Percentiles rank a stretch among this genome's conserved stretches.
phyloP scores from a whole-genome alignment of 2,329 filamentous ascomycete genomes.

The Lizonia empirigonia region DNA sequence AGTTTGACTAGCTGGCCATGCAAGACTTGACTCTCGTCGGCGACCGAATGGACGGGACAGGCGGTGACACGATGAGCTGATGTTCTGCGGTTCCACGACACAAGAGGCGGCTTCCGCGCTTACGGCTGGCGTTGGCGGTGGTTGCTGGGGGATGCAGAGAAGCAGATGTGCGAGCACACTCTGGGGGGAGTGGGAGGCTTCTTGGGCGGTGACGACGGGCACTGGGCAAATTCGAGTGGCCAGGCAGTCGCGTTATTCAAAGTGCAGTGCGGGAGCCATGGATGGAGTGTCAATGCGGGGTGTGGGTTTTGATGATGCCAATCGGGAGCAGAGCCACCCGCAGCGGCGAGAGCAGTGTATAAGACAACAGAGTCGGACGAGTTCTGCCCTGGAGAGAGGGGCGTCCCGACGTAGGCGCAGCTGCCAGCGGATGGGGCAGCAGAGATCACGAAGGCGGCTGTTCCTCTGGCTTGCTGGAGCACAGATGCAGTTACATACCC shows the following conservation, averaged over 20 bases:
- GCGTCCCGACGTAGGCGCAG: constrained; percentile 37
- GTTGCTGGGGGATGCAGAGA: not conserved
- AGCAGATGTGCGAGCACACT: not conserved
- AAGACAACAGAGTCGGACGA: constrained; percentile 29
- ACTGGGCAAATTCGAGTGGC: not conserved
- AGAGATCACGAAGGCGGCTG: constrained; percentile 37
- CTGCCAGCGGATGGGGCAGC: constrained; percentile 35
- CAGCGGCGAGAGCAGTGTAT: constrained; percentile 42
- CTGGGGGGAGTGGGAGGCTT: constrained; percentile 6
- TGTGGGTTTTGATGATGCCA: constrained; percentile 25
- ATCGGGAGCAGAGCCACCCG: constrained; percentile 31
- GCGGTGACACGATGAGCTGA: constrained; percentile 18
- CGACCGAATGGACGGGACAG: constrained; percentile 13
- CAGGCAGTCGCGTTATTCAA: constrained; percentile 1
- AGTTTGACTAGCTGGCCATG: not conserved
- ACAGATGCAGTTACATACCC: constrained; percentile 23
- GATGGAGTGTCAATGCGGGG: constrained; percentile 17
- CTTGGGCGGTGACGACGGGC: constrained; percentile 3
- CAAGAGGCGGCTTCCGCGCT: constrained; percentile 29
- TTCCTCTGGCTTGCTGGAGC: constrained; percentile 32
- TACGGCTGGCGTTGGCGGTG: constrained; percentile 11
- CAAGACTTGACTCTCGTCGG: not conserved
- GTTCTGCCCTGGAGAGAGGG: constrained; percentile 30
- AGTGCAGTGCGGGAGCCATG: constrained; percentile 7
- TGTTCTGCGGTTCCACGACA: constrained; percentile 23